Base-by-base conservation (phyloP, 306 rosid species). In the Parietaria judaica region DNA sequence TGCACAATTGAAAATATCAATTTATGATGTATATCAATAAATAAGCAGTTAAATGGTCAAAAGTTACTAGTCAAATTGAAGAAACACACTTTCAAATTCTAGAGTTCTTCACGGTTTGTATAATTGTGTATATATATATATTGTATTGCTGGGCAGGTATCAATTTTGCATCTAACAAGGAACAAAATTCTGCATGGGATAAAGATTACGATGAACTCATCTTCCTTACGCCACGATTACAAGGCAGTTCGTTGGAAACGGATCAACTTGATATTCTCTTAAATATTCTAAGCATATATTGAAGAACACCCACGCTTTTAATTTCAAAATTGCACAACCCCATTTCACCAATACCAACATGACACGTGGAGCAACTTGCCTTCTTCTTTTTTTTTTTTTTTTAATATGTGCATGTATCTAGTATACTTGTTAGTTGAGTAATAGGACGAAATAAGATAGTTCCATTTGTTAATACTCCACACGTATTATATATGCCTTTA, bases 201-300 rank as follows among this genome's bases (percentile, higher is more conserved):
- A 41, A 41, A 8, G 6, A 41, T 41, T 5, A 41, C 3, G 3
- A 41, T 41, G 9, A 41, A 41, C 45, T 41, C 9, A 5, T 41
- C 45, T 41, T 41, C 45, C 45, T 41, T 5, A 5, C 9, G 45
- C 45, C 45, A 41, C 45, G 9, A 41, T 41, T 41, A 41, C 45
- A 5, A 5, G 9, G 45, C 9, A 5, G 45, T 41, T 41, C 45
- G 7, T 56, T 35, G 37, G 46, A 13, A 35, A 36, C 11, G 44
- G 45, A 56, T 56, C 61, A 56, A 56, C 61, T 41, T 41, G 9
- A 41, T 8, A 56, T 56, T 55, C n/a, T 8, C 41, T 55, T 31
- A 55, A 55, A 55, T 35, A 57, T 57, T n/a, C n/a, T n/a, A 8
- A 14, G 4, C 12, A 5, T n/a, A 39, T 58, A 39, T 12, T 14